phyloP scores from a whole-genome alignment of 257 asterid species.

The Salvia splendens region DNA sequence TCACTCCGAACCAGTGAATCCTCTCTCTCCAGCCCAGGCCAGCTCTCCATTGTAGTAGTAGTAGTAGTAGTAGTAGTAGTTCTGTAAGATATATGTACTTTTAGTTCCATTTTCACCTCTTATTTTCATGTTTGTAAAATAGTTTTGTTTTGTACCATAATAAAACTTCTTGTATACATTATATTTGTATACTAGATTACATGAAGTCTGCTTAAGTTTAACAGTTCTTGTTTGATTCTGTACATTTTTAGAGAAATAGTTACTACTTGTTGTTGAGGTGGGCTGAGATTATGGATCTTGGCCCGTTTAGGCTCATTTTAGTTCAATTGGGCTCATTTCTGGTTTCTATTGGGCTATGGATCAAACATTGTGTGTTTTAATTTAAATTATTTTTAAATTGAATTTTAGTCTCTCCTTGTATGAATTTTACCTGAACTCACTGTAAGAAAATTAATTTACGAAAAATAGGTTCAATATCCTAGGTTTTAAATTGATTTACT shows the following conservation, averaged over 20 bases:
- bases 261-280: background rate
- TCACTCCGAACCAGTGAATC: slow-evolving; percentile 51
- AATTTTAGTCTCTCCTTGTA: background rate
- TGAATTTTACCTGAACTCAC: too few species aligned
- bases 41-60: slow-evolving; percentile 35
- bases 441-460: background rate
- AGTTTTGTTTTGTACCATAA: slow-evolving; percentile 29
- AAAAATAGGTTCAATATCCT: background rate
- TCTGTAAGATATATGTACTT: slow-evolving; percentile 38
- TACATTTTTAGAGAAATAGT: background rate
- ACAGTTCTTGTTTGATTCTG: background rate
- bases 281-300: background rate
- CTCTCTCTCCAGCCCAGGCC: slow-evolving; percentile 6
- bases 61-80: too few species aligned
- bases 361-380: background rate
- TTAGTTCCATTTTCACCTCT: background rate
- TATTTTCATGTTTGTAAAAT: slow-evolving; percentile 35
- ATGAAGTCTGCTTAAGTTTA: background rate
- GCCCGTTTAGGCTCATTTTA: slow-evolving; percentile 11
- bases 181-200: slow-evolving; percentile 8
- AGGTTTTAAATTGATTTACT: background rate
- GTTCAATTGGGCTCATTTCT: background rate
- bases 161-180: slow-evolving; percentile 33
- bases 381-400: background rate
- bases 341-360: background rate